A percentile compares a stretch with the other conserved stretches of the same genome.
Evolutionary conservation across 768 basidiomycete species (phyloP).

Genomic region (Macrolepiota dolichaula): DNA sequence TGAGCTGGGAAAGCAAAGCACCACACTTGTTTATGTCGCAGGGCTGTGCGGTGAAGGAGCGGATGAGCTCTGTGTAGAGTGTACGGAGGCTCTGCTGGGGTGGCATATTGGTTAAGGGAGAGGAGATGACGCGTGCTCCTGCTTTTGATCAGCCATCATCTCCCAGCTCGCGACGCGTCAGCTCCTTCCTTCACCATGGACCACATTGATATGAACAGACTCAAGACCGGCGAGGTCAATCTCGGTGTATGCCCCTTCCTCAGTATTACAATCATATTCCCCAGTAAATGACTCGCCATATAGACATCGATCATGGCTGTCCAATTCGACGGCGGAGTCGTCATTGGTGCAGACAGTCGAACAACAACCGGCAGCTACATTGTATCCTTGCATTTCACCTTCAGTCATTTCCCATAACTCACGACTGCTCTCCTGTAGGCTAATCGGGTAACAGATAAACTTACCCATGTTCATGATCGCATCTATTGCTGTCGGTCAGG

Average conservation of each 20-base stretch:
- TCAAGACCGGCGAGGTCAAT: constrained; percentile 96
- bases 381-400: constrained; percentile 40
- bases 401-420: neutral
- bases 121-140: constrained; percentile 33
- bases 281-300: neutral
- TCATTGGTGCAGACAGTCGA: constrained; percentile 95
- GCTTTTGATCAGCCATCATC: constrained; percentile 4
- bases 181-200: constrained; percentile 42
- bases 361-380: constrained; percentile 98
- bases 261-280: constrained; percentile 1
- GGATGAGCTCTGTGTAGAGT: constrained; percentile 64
- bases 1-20: constrained; percentile 63
- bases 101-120: constrained; percentile 6
- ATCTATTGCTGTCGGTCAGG: constrained; percentile 99
- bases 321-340: constrained; percentile 91
- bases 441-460: constrained; percentile 98
- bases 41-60: constrained; percentile 61
- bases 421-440: constrained; percentile 47
- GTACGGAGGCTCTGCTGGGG: constrained; percentile 49
- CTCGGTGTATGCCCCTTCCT: constrained; percentile 68
- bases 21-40: constrained; percentile 70
- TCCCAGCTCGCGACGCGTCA: constrained; percentile 48
- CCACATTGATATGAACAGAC: constrained; percentile 76
- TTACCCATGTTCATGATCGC: constrained; percentile 94
- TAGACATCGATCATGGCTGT: constrained; percentile 99